phyloP scores from a whole-genome alignment of 352 stramenopile genomes.

The Phytopythium litorale region DNA sequence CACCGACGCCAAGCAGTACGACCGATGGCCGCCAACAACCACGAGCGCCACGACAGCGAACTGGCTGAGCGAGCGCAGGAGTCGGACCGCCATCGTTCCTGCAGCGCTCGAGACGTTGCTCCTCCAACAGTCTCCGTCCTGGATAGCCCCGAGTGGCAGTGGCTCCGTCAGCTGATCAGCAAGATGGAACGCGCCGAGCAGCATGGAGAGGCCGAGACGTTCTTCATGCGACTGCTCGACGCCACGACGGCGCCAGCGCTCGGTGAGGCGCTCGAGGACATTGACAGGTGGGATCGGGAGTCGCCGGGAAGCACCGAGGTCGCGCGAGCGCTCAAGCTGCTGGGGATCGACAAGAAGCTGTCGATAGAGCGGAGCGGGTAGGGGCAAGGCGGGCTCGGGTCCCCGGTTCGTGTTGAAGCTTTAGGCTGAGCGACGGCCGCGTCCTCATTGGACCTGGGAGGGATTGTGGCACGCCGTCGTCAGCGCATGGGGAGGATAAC shows the following conservation, averaged over 20 bases:
- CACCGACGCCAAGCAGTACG: not conserved
- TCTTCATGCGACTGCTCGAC: constrained; percentile 27
- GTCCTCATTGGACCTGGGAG: constrained; percentile 1
- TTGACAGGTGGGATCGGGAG: constrained; percentile 22
- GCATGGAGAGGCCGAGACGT: constrained; percentile 17
- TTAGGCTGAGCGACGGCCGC: not conserved
- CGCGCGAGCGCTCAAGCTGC: constrained; percentile 22
- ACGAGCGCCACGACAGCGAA: not conserved
- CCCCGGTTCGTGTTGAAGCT: not conserved
- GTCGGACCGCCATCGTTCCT: not conserved
- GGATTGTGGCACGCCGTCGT: not conserved
- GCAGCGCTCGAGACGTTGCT: not conserved
- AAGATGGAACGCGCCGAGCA: constrained; percentile 4
- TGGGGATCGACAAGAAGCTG: constrained; percentile 39
- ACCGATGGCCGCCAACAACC: not conserved
- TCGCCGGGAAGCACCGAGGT: constrained; percentile 8
- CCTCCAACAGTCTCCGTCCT: constrained; percentile 2
- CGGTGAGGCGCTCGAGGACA: constrained; percentile 18
- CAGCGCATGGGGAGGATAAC: not conserved
- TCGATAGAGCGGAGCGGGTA: constrained; percentile 5
- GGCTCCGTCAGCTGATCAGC: constrained; percentile 22
- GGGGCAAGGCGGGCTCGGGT: not conserved
- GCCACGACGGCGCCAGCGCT: constrained; percentile 9
- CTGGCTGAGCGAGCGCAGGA: not conserved
- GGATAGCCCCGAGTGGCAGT: constrained; percentile 26